Evolutionary conservation across 2,329 filamentous ascomycete genomes (phyloP).

Genomic region (Penicillium sp.): DNA sequence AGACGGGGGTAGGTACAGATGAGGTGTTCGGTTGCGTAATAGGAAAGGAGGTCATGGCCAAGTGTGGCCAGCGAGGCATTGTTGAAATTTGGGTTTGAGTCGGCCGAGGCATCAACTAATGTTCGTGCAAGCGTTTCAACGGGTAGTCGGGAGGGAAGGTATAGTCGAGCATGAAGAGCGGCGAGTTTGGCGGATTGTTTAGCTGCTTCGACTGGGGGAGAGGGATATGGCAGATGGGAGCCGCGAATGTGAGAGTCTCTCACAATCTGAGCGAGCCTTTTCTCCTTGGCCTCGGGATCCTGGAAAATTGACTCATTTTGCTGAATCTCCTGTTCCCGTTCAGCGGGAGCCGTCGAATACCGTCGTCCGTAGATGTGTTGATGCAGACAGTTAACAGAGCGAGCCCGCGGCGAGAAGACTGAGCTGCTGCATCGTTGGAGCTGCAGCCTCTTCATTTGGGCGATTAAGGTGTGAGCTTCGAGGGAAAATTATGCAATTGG

Average conservation of each 20-base stretch:
- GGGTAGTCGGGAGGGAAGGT: constrained; percentile 78
- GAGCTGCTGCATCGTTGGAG: constrained; percentile 56
- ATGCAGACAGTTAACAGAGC: constrained; percentile 42
- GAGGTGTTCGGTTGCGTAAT: constrained; percentile 86
- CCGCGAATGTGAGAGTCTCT: constrained; percentile 27
- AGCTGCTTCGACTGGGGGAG: constrained; percentile 69
- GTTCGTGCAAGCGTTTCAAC: constrained; percentile 82
- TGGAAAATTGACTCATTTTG: constrained; percentile 31
- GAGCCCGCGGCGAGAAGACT: constrained; percentile 51
- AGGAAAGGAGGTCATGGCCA: constrained; percentile 79
- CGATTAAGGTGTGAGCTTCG: constrained; percentile 18
- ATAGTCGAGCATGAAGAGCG: constrained; percentile 86
- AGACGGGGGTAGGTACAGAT: constrained; percentile 88
- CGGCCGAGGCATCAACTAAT: constrained; percentile 83
- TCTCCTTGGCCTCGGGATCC: constrained; percentile 15
- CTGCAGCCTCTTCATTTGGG: constrained; percentile 54
- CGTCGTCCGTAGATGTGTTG: constrained; percentile 39
- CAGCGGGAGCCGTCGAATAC: constrained; percentile 40
- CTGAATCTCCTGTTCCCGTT: constrained; percentile 22
- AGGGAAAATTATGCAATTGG: constrained; percentile 17
- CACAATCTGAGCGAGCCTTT: constrained; percentile 24
- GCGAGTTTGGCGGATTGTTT: constrained; percentile 81
- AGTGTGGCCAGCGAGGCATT: constrained; percentile 81
- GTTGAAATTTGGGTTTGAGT: constrained; percentile 79
- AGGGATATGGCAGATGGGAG: constrained; percentile 59